These are phyloP conservation scores for Elongisporangium senticosum DNA, from an alignment of 352 stramenopile genomes.

Conservation along the genomic window DNA sequence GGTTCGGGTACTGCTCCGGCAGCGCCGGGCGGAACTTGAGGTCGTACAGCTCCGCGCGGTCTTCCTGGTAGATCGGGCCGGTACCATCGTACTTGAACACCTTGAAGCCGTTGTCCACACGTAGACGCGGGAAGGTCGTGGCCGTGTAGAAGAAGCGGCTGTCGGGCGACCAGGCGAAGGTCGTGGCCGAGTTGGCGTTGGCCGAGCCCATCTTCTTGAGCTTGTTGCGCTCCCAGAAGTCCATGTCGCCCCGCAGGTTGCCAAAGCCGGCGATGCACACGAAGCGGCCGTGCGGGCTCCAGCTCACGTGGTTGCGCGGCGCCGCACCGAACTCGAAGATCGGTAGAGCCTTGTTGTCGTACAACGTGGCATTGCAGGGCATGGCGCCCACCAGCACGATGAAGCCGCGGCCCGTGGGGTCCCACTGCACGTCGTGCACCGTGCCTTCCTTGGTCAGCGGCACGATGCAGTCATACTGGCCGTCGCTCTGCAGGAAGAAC, in stretches of 20 bases:
- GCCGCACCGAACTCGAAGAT: slow-evolving; percentile 95
- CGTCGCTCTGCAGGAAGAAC: slow-evolving; percentile 93
- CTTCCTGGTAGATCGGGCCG: slow-evolving; percentile 83
- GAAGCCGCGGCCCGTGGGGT: slow-evolving; percentile 89
- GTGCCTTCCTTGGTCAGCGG: slow-evolving; percentile 87
- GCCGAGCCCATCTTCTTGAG: slow-evolving; percentile 90
- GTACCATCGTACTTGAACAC: slow-evolving; percentile 96
- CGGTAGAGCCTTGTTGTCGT: slow-evolving; percentile 93
- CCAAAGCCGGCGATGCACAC: slow-evolving; percentile 94
- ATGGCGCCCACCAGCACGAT: slow-evolving; percentile 94
- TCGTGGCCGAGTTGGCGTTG: slow-evolving; percentile 76
- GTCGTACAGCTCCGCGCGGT: slow-evolving; percentile 82
- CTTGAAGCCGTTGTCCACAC: slow-evolving; percentile 97
- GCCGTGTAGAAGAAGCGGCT: slow-evolving; percentile 93
- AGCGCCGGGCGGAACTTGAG: slow-evolving; percentile 79
- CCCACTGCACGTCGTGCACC: slow-evolving; percentile 95
- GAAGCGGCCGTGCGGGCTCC: slow-evolving; percentile 95
- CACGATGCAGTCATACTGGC: slow-evolving; percentile 89
- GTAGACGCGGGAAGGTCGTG: slow-evolving; percentile 96
- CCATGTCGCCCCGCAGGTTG: slow-evolving; percentile 96
- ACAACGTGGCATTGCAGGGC: slow-evolving; percentile 93
- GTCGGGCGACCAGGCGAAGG: slow-evolving; percentile 92
- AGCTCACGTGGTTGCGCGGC: slow-evolving; percentile 95
- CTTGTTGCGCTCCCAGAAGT: slow-evolving; percentile 96
- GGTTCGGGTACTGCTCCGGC: slow-evolving; percentile 82